These are phyloP conservation scores for Skeletonema tropicum DNA, from an alignment of 108 stramenopile species.

Conservation along the genomic window DNA sequence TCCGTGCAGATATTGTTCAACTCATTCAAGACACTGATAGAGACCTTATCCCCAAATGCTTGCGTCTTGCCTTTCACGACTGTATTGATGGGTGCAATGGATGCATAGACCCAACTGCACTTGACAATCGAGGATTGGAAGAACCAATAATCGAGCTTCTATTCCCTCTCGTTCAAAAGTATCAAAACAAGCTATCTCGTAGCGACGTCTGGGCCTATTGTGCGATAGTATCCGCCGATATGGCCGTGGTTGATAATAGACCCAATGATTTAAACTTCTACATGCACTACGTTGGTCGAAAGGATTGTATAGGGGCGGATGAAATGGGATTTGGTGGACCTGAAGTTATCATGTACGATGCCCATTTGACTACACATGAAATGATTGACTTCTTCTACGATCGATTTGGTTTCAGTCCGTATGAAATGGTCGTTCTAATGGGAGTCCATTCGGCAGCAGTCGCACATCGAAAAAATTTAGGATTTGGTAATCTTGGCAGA, in stretches of 20 bases:
- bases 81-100: conserved; percentile 64
- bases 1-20: conserved; percentile 16
- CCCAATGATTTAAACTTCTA: conserved; percentile 27
- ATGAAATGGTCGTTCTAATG: conserved; percentile 63
- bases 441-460: conserved; percentile 62
- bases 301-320: conserved; percentile 30
- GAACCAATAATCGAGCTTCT: conserved; percentile 56
- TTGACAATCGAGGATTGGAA: conserved; percentile 51
- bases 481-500: conserved; percentile 49
- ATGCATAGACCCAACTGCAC: conserved; percentile 54
- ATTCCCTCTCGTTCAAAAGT: conserved; percentile 32
- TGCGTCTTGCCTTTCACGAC: conserved; percentile 67
- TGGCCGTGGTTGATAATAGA: conserved; percentile 25
- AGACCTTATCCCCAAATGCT: conserved; percentile 36
- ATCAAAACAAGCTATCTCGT: conserved; percentile 32
- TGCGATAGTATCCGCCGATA: conserved; percentile 51
- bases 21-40: conserved; percentile 10
- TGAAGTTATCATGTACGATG: conserved; percentile 16
- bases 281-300: conserved; percentile 38
- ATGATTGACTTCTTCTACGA: conserved; percentile 45
- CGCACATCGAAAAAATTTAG: conserved; percentile 45
- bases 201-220: conserved; percentile 66
- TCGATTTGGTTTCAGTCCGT: conserved; percentile 46
- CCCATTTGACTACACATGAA: conserved; percentile 28
- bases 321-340: conserved; percentile 36